Evolutionary conservation across 2,329 filamentous ascomycete species (phyloP), one percentile per base, ranked within the genome.

Genomic region (Aspergillus pseudoviridinutans): DNA sequence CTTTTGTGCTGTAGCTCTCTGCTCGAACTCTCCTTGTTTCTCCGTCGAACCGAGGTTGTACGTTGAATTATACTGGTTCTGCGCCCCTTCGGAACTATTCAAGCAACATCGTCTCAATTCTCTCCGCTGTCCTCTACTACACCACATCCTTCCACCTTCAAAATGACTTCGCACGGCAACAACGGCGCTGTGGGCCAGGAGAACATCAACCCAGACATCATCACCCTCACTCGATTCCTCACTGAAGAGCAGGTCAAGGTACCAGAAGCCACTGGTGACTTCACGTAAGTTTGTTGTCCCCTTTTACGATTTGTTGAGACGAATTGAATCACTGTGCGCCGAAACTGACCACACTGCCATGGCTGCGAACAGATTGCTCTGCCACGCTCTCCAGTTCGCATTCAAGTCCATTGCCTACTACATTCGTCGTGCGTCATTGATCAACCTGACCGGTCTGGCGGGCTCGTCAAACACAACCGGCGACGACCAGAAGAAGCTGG

Each of bases 381-480:
- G 92, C 83, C 94, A 99, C 76, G 92, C 94, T 59, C 89, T 99
- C 58, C 94, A 97, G 78, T 99, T 97, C 82, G 93, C 94, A 64
- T 99, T 99, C 88, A 99, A 99, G 83, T 96, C 91, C 65, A 99
- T 99, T 76, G 91, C 94, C 68, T 96, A 97, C 84, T 99, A 97
- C 82, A 99, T 99, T 77, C 92, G 93, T 70, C 89, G 94, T 76
- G 92, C 93, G 38, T 93, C 91, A 25, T 82, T 99, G 64, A 93
- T 97, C 80, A 96, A 96, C 82, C 86, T 99, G 61, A 95, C 91
- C 53, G 94, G 94, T 60, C 87, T 99, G 51, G 94, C 94, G 61
- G 94, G 94, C 58, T 94, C 93, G 59, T 91, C 92, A 65, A 99
- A 99, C 79, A 91, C 84, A 54, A 97, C 94, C 3, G 94, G 94